Evolutionary conservation across 371 early-diverging fungal species (phyloP).

Genomic region (Syncephalastrum monosporum): DNA sequence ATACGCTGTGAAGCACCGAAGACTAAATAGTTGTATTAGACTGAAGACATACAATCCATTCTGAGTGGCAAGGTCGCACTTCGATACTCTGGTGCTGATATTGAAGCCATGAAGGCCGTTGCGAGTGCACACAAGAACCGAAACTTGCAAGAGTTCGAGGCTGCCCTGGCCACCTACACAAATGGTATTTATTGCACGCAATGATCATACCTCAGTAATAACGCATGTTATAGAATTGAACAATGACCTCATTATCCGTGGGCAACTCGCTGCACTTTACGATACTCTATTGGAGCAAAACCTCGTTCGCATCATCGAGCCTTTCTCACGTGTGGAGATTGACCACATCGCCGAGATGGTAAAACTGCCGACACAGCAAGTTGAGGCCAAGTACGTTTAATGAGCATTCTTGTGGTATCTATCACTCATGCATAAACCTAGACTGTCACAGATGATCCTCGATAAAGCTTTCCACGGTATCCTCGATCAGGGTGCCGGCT

Average conservation of each 20-base stretch:
- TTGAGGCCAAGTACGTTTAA: slow-evolving; percentile 80
- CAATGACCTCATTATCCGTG: slow-evolving; percentile 90
- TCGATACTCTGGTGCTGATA: slow-evolving; percentile 72
- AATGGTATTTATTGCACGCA: slow-evolving; percentile 49
- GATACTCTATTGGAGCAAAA: slow-evolving; percentile 98
- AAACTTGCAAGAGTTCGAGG: slow-evolving; percentile 92
- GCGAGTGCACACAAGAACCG: slow-evolving; percentile 94
- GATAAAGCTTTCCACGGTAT: slow-evolving; percentile 96
- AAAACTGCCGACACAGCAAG: slow-evolving; percentile 86
- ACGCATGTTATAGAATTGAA: slow-evolving; percentile 61
- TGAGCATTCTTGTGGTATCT: background rate
- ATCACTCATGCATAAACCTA: slow-evolving; percentile 8
- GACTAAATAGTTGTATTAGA: slow-evolving; percentile 32
- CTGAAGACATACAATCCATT: slow-evolving; percentile 87
- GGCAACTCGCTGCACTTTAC: slow-evolving; percentile 89
- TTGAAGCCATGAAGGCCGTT: slow-evolving; percentile 94
- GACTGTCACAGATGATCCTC: slow-evolving; percentile 97
- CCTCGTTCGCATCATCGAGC: slow-evolving; percentile 96
- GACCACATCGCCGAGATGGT: slow-evolving; percentile 92
- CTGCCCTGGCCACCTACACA: slow-evolving; percentile 81
- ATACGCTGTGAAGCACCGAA: background rate
- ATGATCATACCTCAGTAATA: background rate
- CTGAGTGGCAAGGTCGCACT: slow-evolving; percentile 82
- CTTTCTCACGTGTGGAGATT: slow-evolving; percentile 97
- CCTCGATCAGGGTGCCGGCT: slow-evolving; percentile 96